These are phyloP conservation scores for Handroanthus guayacan DNA, from an alignment of 257 asterid genomes.

Conservation along the genomic window DNA sequence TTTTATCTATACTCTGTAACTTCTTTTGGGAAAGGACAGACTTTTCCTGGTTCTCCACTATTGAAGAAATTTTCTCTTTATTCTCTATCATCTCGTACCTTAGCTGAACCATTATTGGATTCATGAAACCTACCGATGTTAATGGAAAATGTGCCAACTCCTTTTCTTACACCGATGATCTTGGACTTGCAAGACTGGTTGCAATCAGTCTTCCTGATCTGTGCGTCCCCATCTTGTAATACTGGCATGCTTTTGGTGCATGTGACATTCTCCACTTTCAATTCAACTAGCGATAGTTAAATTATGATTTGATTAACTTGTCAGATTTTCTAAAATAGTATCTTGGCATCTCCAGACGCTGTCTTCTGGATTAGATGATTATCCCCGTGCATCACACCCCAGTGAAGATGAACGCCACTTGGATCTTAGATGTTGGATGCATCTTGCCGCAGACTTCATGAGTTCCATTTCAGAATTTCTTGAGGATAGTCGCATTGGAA, in stretches of 20 bases:
- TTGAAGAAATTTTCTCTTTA: too few relatives aligned
- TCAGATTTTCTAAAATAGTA: conserved; percentile 28
- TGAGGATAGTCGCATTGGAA: conserved; percentile 61
- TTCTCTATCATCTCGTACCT: background rate
- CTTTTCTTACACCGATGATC: background rate
- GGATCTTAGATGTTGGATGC: conserved; percentile 99
- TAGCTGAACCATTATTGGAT: background rate
- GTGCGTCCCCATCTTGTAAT: background rate
- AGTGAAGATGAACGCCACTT: conserved; percentile 90
- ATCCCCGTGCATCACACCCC: conserved; percentile 99
- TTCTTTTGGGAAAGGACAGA: background rate
- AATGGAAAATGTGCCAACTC: too few relatives aligned
- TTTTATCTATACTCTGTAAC: background rate
- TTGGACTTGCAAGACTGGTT: background rate
- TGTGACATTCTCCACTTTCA: conserved; percentile 23
- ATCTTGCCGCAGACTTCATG: conserved; percentile 96
- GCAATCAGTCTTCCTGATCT: background rate
- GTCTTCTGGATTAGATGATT: conserved; percentile 97
- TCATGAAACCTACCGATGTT: background rate
- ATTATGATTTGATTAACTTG: conserved; percentile 18
- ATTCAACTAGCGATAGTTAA: background rate
- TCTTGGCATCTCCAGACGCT: conserved; percentile 63
- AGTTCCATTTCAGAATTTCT: conserved; percentile 82
- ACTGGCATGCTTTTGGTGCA: background rate
- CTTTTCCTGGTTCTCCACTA: background rate